Evolutionary conservation across 306 rosid species (phyloP), one percentile per base, ranked within the genome.

Genomic region (Casuarina equisetifolia): DNA sequence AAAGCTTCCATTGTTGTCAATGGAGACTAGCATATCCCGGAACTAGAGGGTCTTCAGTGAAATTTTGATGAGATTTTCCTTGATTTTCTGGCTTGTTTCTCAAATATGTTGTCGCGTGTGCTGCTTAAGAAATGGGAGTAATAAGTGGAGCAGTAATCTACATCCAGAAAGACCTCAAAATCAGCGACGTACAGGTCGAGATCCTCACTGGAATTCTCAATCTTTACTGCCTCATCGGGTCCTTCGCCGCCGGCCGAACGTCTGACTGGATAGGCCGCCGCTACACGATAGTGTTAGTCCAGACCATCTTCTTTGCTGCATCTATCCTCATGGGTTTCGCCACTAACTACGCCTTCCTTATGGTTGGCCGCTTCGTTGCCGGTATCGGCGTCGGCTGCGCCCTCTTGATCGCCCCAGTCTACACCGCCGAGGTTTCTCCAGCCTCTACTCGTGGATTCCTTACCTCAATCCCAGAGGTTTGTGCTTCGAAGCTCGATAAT

Each of bases 211-310:
- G 98, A 0, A 92, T 95, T 76, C 81, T 95, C 17, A 92, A 87
- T 79, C 74, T 95, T 0, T 89, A 88, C 88, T 85, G 84, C n/a
- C 88, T 92, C 1, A 17, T 95, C 6, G 98, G 98, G 5, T 88
- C 98, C 0, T 74, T 83, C 12, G 87, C 85, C 0, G 94, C 98
- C 6, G 98, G 98, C 0, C 83, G 91, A 80, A 92, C 97, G 3
- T 94, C 98, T 1, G 97, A 94, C 67, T 94, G 94, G 98, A 84
- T 94, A 0, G 98, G 98, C 4, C 93, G 98, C 8, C 94, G 97
- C 15, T 92, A 90, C 85, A 90, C 97, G 8, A 94, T 92, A 4
- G 88, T 87, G 0, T 69, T 92, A 0, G 91, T 95, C 17, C 92
- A 87, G 0, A 88, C 53, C 0, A 90, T 94, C 48, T 90, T 90